Evolutionary conservation across 108 stramenopile species (phyloP), one percentile per base, ranked within the genome.

Genomic region (Cylindrotheca closterium): DNA sequence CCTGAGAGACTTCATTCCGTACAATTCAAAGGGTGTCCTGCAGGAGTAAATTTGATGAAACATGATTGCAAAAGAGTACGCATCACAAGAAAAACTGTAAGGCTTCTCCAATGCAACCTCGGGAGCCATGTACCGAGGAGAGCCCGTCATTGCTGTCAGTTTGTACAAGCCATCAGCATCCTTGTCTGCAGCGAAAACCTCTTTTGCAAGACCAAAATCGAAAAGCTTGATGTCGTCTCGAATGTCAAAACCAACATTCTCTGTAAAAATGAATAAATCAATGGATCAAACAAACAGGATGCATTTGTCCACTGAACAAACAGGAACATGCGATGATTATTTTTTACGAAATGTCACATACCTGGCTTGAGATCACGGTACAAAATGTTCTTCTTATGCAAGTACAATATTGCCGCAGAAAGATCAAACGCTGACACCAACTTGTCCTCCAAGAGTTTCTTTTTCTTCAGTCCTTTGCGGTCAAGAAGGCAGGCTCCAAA

Each of bases 211-310:
- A n/a, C n/a, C n/a, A n/a, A n/a, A n/a, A n/a, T n/a, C n/a, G n/a
- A n/a, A n/a, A n/a, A n/a, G n/a, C n/a, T 45, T 45, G 42, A 45
- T 15, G 18, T 57, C 22, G 31, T 33, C 30, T 12, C 33, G 15
- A 51, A 86, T 68, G 69, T 86, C 85, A 58, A 86, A 86, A 0
- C 78, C 85, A 53, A 78, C 69, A 73, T 86, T 86, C 31, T 78
- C 77, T 30, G 81, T n/a, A n/a, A n/a, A n/a, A 82, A 54, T 86
- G 74, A 22, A 74, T 23, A 24, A 67, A 65, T 45, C 73, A 51
- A 47, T 67, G 68, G 18, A 74, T 30, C 2, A 74, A 30, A 0
- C 60, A 49, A 62, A 31, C 19, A 1, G 18, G n/a, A 29, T 62
- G 60, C 49, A 62, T n/a, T 19, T 62, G 51, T 8, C 49, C 60